Evolutionary conservation across 306 rosid genomes (phyloP), one percentile per base, ranked within the genome.

Genomic region (Castanea mollissima): DNA sequence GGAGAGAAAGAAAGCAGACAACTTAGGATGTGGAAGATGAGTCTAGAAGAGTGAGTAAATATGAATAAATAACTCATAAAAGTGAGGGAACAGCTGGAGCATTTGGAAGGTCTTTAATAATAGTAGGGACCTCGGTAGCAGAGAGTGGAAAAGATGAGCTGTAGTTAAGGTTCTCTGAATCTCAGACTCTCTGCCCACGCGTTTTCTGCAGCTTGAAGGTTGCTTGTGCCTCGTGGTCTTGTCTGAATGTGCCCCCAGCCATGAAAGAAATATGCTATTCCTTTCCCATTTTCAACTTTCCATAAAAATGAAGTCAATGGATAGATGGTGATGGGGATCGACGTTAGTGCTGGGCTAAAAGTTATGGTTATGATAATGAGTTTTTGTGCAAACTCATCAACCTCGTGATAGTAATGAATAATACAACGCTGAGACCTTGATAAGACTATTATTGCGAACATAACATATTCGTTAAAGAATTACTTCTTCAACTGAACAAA

Each of bases 171-270:
- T 38, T 38, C 44, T 38, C 44, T 38, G 44, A 38, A 38, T 38
- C 59, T 56, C 75, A 49, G 54, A 49, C 46, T 41, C 46, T 52
- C 73, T 59, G 63, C 25, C 49, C 87, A 82, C 76, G 69, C 77
- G 87, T 82, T 78, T 73, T 71, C 78, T 72, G 82, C 44, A 51
- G 44, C 79, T 27, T 11, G 63, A 65, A 34, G 57, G 44, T 15
- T 71, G 49, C 78, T 41, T 41, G 46, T 41, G 46, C 46, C 46
- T 41, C 12, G 12, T 41, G 46, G 46, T 2, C 85, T 86, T 77
- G 85, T 78, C 81, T 55, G 56, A 62, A 46, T 69, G 46, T 4
- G 3, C 32, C n/a, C 4, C 59, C 34, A 32, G 5, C 32, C n/a
- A 6, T 69, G 34, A 32, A 32, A 67, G 69, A 29, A 29, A 18